Evolutionary conservation across 371 early-diverging fungal species (phyloP).

Genomic region (Mucor piriformis): DNA sequence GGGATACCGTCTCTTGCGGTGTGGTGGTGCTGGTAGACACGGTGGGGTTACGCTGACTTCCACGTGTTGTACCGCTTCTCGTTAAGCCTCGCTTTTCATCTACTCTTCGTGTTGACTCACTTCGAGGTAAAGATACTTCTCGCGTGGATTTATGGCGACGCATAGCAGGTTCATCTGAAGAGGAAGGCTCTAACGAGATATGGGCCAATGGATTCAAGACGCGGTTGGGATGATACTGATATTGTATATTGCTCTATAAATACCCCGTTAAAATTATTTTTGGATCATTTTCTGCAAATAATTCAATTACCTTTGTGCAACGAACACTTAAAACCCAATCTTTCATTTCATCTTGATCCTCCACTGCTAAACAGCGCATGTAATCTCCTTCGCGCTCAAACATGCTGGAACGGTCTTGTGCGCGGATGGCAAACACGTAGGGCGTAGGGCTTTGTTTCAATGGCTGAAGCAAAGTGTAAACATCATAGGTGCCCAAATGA

Average conservation of each 20-base stretch:
- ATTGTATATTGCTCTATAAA: slow-evolving; percentile 39
- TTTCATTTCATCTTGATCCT: slow-evolving; percentile 70
- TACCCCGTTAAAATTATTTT: background rate
- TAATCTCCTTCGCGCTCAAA: slow-evolving; percentile 88
- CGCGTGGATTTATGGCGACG: slow-evolving; percentile 47
- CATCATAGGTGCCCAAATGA: slow-evolving; percentile 73
- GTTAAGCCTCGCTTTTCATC: slow-evolving; percentile 1
- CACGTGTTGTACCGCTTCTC: slow-evolving; percentile 18
- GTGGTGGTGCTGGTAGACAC: background rate
- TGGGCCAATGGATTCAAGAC: slow-evolving; percentile 43
- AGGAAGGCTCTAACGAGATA: slow-evolving; percentile 14
- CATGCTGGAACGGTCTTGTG: slow-evolving; percentile 70
- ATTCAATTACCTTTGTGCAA: slow-evolving; percentile 65
- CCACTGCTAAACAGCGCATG: slow-evolving; percentile 78
- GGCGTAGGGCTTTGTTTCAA: slow-evolving; percentile 72
- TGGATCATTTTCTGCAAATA: background rate
- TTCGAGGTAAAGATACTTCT: slow-evolving; percentile 22
- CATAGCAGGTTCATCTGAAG: background rate
- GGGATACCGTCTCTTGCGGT: no score
- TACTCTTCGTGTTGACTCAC: slow-evolving; percentile 26
- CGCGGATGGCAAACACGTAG: slow-evolving; percentile 84
- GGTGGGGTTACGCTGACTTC: slow-evolving; percentile 29
- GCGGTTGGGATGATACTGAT: slow-evolving; percentile 39
- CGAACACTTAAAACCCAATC: slow-evolving; percentile 89
- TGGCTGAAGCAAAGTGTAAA: slow-evolving; percentile 69